These are phyloP conservation scores for Bonia amplexicaulis DNA, from an alignment of 176 grass and related monocot genomes.

Conservation along the genomic window DNA sequence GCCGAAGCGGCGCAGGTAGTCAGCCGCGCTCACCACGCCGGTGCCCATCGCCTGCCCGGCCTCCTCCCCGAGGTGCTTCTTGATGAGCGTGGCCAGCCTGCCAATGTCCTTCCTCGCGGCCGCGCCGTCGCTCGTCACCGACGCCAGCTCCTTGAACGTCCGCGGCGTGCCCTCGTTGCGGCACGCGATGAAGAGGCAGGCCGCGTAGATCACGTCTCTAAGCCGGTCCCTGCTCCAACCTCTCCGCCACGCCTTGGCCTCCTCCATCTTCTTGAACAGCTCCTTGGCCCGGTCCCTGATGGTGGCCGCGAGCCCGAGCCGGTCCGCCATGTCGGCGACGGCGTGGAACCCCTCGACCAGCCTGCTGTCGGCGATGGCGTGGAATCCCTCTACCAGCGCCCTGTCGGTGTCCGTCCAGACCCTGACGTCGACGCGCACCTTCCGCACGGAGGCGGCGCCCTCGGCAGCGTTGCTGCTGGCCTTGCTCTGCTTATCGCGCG, in stretches of 20 bases:
- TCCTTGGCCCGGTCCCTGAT: slow-evolving; percentile 41
- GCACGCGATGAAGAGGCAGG: slow-evolving; percentile 45
- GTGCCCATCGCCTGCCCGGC: slow-evolving; percentile 15
- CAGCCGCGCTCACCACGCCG: slow-evolving; percentile 20
- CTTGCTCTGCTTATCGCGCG: no score
- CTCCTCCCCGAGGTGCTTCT: slow-evolving; percentile 30
- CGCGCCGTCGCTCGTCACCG: slow-evolving; percentile 2
- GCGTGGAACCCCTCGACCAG: background rate
- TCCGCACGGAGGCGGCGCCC: background rate
- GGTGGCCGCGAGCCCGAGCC: slow-evolving; percentile 31
- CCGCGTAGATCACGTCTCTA: slow-evolving; percentile 31
- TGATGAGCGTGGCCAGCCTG: slow-evolving; percentile 25
- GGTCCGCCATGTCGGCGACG: slow-evolving; percentile 32
- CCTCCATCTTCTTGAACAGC: slow-evolving; percentile 34
- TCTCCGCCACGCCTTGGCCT: background rate
- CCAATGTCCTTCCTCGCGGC: slow-evolving; percentile 30
- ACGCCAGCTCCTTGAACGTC: slow-evolving; percentile 41
- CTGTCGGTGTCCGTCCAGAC: background rate
- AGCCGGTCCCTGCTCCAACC: background rate
- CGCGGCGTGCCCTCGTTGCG: slow-evolving; percentile 46
- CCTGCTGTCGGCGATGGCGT: background rate
- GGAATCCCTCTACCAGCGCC: slow-evolving; percentile 14
- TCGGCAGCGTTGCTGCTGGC: no score
- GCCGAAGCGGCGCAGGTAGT: slow-evolving; percentile 46
- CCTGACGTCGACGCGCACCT: background rate